A percentile compares a stretch with the other conserved stretches of the same genome.
These are phyloP conservation scores for Oryza meyeriana DNA, from an alignment of 176 grass and related monocot species.

Conservation along the genomic window DNA sequence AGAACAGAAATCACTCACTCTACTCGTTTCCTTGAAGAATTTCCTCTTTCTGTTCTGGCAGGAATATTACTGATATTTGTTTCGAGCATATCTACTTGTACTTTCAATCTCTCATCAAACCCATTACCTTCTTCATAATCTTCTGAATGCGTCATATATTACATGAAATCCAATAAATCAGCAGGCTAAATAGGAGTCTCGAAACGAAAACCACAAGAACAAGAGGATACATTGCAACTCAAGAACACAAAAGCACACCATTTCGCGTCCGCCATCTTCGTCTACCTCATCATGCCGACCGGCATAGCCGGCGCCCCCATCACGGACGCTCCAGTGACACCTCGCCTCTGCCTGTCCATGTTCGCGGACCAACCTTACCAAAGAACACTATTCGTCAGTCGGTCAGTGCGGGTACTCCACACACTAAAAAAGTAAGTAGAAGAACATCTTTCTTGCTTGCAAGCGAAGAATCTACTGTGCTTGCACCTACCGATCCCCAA, in stretches of 20 bases:
- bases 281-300: constrained; percentile 66
- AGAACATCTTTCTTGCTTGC: neutral
- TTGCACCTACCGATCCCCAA: constrained; percentile 74
- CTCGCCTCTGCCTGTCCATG: constrained; percentile 67
- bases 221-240: neutral
- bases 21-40: neutral
- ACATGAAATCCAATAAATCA: neutral
- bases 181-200: neutral
- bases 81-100: neutral
- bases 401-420: neutral
- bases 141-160: neutral
- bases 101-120: neutral
- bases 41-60: neutral
- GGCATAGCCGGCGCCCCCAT: constrained; percentile 71
- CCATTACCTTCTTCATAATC: neutral
- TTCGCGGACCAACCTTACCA: constrained; percentile 73
- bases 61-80: neutral
- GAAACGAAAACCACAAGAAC: neutral
- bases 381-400: neutral
- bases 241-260: neutral
- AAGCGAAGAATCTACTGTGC: neutral
- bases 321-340: constrained; percentile 35
- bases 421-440: neutral
- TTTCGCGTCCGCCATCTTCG: neutral
- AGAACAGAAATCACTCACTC: too few species aligned